Percentiles rank a stretch among this genome's conserved stretches.
Conservation (phyloP, 2,329 filamentous ascomycete species). For the Penicillium sp. region DNA sequence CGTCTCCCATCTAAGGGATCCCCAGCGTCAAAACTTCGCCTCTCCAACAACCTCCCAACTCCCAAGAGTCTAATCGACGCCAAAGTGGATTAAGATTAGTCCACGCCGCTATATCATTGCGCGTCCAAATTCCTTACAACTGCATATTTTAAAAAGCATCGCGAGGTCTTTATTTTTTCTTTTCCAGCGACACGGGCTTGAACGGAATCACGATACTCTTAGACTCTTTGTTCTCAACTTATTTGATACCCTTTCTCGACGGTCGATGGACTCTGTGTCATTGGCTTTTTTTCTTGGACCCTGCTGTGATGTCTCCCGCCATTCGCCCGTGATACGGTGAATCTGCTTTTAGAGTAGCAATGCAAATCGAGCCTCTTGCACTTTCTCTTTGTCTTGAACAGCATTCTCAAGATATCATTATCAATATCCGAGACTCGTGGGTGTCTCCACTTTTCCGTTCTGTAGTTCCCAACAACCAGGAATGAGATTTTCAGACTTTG, state of each 20-base stretch:
- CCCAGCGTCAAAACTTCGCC: slow-evolving; percentile 65
- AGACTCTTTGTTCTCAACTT: neutral
- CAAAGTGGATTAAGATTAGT: slow-evolving; percentile 64
- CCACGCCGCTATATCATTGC: neutral
- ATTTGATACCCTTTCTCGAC: slow-evolving; percentile 2
- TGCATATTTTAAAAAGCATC: neutral
- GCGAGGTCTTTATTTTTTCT: neutral
- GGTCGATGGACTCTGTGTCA: neutral
- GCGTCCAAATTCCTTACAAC: neutral
- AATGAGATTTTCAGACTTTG: neutral
- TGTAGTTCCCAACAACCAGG: neutral
- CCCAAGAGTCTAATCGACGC: slow-evolving; percentile 68
- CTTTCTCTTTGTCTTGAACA: neutral
- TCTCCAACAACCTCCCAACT: slow-evolving; percentile 78
- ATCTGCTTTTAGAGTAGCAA: neutral
- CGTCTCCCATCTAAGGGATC: slow-evolving; percentile 74
- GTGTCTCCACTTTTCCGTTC: neutral
- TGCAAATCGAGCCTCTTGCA: neutral
- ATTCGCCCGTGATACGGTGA: neutral
- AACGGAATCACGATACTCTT: neutral
- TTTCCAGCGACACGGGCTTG: neutral
- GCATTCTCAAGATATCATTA: neutral
- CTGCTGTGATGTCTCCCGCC: neutral
- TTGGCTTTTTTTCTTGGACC: neutral
- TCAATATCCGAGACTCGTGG: neutral